phyloP scores from a whole-genome alignment of 139 green algal species.

The Chloropicon primus region DNA sequence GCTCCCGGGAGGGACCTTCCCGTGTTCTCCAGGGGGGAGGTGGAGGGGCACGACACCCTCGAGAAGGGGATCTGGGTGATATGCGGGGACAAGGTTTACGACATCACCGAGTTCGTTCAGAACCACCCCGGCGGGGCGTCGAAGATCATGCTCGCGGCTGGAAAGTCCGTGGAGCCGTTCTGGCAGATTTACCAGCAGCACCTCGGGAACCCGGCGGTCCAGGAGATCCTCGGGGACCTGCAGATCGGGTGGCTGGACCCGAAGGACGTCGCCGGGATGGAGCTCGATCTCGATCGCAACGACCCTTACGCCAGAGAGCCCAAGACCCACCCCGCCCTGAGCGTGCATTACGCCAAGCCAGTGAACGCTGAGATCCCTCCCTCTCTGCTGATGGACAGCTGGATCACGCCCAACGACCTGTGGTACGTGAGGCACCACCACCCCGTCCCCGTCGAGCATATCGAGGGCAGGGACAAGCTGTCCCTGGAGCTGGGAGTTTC shows the following conservation, averaged over 20 bases:
- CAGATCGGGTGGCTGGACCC: conserved; percentile 54
- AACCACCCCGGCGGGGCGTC: conserved; percentile 36
- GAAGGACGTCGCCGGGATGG: conserved; percentile 17
- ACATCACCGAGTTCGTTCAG: conserved; percentile 55
- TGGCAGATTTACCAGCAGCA: conserved; percentile 39
- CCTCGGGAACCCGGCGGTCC: conserved; percentile 13
- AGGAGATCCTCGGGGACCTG: conserved; percentile 52
- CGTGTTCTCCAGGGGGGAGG: conserved; percentile 40
- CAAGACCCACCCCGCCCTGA: conserved; percentile 39
- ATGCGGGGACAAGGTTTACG: conserved; percentile 70
- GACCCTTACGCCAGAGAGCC: conserved; percentile 70
- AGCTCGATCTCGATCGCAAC: conserved; percentile 4
- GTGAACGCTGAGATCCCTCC: conserved; percentile 70
- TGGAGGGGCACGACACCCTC: conserved; percentile 51
- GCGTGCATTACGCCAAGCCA: conserved; percentile 43
- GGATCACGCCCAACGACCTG: conserved; percentile 59
- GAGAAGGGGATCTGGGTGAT: conserved; percentile 71
- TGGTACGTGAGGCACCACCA: conserved; percentile 81
- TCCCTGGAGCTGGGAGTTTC: neutral
- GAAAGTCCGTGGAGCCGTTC: conserved; percentile 69
- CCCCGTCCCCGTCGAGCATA: conserved; percentile 44
- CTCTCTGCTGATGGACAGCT: conserved; percentile 32
- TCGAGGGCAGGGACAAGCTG: neutral
- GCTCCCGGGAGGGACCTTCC: too few species aligned
- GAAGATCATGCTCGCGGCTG: conserved; percentile 73